These are phyloP conservation scores for Paramecium caudatum DNA, from an alignment of 73 alveolate genomes.

Conservation along the genomic window DNA sequence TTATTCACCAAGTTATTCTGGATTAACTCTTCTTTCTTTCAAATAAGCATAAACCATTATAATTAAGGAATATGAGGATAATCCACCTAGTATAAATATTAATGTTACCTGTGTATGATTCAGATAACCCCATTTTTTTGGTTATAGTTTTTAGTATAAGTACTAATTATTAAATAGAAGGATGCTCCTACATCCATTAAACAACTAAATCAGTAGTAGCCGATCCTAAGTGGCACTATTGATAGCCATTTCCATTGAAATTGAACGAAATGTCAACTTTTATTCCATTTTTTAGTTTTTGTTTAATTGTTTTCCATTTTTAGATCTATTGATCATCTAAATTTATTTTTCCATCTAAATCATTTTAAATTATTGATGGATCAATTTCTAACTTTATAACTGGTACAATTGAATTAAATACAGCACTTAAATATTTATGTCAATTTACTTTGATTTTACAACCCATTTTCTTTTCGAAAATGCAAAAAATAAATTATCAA, in stretches of 20 bases:
- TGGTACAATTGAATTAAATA: slow-evolving; percentile 18
- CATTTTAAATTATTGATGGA: slow-evolving; percentile 32
- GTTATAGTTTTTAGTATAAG: neutral
- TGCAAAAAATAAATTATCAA: slow-evolving; percentile 41
- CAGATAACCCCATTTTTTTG: slow-evolving; percentile 49
- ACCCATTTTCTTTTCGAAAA: slow-evolving; percentile 37
- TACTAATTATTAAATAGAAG: slow-evolving; percentile 40
- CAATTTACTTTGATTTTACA: neutral
- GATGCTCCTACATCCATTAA: slow-evolving; percentile 43
- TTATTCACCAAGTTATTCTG: neutral
- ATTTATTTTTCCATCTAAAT: slow-evolving; percentile 9
- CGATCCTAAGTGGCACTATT: neutral
- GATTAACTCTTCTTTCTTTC: neutral
- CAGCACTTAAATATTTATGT: neutral
- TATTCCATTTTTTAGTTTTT: neutral
- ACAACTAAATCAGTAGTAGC: slow-evolving; percentile 36
- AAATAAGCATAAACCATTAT: slow-evolving; percentile 55
- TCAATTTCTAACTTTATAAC: slow-evolving; percentile 52
- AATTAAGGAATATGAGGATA: slow-evolving; percentile 30
- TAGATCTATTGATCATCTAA: neutral
- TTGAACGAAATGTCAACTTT: slow-evolving; percentile 55
- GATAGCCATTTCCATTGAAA: neutral
- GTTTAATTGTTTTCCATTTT: slow-evolving; percentile 10
- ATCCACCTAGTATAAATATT: slow-evolving; percentile 5
- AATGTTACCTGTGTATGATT: slow-evolving; percentile 55